Conservation (phyloP, 2,329 filamentous ascomycete genomes). For the Endoconidiophora polonica region DNA sequence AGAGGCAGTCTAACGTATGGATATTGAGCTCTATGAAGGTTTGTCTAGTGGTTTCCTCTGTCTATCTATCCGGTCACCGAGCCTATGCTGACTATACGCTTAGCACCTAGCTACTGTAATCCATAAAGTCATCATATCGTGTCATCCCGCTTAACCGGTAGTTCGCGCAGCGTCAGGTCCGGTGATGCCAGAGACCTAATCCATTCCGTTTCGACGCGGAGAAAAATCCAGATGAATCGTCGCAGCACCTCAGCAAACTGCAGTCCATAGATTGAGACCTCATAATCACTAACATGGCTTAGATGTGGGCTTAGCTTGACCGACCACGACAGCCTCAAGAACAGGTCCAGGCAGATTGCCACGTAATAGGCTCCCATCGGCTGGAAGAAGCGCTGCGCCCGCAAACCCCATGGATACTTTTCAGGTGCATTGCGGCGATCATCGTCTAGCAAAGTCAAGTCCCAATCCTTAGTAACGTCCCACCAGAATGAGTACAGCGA, state of each 20-base stretch:
- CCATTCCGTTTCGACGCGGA: slow-evolving; percentile 90
- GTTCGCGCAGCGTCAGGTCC: slow-evolving; percentile 61
- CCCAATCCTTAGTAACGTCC: slow-evolving; percentile 96
- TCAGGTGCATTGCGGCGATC: slow-evolving; percentile 40
- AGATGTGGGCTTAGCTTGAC: slow-evolving; percentile 71
- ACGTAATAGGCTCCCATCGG: slow-evolving; percentile 62
- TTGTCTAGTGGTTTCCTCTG: no score
- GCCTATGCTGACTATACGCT: not conserved
- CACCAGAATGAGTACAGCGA: slow-evolving; percentile 96
- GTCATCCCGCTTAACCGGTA: slow-evolving; percentile 40
- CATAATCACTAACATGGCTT: slow-evolving; percentile 70
- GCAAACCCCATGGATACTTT: slow-evolving; percentile 55
- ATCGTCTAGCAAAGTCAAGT: slow-evolving; percentile 62
- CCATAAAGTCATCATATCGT: slow-evolving; percentile 7
- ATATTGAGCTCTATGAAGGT: no score
- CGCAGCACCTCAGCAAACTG: slow-evolving; percentile 75
- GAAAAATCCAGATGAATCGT: slow-evolving; percentile 94
- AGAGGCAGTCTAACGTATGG: no score
- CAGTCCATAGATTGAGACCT: slow-evolving; percentile 75
- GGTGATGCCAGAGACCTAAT: slow-evolving; percentile 45
- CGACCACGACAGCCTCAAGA: slow-evolving; percentile 79
- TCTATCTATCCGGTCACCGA: no score
- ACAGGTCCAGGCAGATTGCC: slow-evolving; percentile 61
- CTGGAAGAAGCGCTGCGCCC: slow-evolving; percentile 56
- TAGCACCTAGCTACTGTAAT: not conserved